Evolutionary conservation across 768 basidiomycete genomes (phyloP).

Genomic region (Agaricus sinodeliciosus): DNA sequence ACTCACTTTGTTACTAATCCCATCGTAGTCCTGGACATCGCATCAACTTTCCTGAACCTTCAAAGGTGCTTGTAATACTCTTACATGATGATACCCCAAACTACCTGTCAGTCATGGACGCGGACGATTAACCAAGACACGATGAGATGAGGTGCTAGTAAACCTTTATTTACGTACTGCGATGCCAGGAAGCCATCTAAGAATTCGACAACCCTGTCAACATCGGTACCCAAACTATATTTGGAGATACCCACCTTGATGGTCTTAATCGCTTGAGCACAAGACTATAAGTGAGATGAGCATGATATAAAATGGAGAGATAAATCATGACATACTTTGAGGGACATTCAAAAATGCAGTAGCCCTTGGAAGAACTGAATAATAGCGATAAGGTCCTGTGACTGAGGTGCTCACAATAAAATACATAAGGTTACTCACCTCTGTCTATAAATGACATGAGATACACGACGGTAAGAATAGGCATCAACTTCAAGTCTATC

Average conservation of each 20-base stretch:
- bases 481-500: slow-evolving; percentile 51
- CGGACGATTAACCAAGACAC: background rate
- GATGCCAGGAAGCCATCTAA: slow-evolving; percentile 62
- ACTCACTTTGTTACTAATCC: slow-evolving; percentile 58
- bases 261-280: slow-evolving; percentile 60
- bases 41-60: background rate
- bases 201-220: background rate
- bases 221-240: background rate
- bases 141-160: background rate
- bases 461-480: slow-evolving; percentile 54
- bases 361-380: slow-evolving; percentile 31
- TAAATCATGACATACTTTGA: slow-evolving; percentile 44
- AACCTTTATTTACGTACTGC: slow-evolving; percentile 28
- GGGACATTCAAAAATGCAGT: slow-evolving; percentile 63
- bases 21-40: slow-evolving; percentile 46
- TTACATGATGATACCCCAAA: slow-evolving; percentile 63
- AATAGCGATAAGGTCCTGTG: background rate
- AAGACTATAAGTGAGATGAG: slow-evolving; percentile 24
- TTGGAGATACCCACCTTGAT: slow-evolving; percentile 35
- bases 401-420: slow-evolving; percentile 46
- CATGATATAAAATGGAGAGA: background rate
- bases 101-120: slow-evolving; percentile 28
- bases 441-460: slow-evolving; percentile 60
- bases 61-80: background rate
- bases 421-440: slow-evolving; percentile 44